Percentiles rank a stretch among this genome's conserved stretches.
phyloP scores from a whole-genome alignment of 805 yeast genomes.

The Wickerhamomyces bovis region DNA sequence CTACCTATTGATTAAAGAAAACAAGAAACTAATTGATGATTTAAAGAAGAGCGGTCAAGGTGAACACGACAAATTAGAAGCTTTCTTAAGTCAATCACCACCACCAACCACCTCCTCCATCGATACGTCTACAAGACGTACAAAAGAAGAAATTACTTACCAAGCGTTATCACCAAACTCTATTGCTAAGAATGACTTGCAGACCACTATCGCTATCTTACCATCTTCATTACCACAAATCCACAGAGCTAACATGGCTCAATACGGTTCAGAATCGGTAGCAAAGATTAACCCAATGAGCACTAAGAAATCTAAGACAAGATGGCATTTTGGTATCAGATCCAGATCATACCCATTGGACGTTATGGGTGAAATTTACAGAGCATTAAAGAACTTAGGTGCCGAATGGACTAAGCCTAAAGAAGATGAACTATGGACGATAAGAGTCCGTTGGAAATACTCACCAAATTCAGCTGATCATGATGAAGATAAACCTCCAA shows the following conservation, averaged over 20 bases:
- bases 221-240: constrained; percentile 94
- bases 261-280: constrained; percentile 43
- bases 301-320: constrained; percentile 81
- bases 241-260: constrained; percentile 88
- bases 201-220: constrained; percentile 82
- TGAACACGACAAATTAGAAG: constrained; percentile 45
- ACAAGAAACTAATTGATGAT: constrained; percentile 62
- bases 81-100: constrained; percentile 55
- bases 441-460: constrained; percentile 90
- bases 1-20: constrained; percentile 75
- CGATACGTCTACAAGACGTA: constrained; percentile 11
- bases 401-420: constrained; percentile 97
- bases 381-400: constrained; percentile 87
- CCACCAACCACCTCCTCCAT: constrained; percentile 35
- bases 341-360: constrained; percentile 94
- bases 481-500: constrained; percentile 14
- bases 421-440: constrained; percentile 94
- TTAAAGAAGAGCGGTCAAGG: constrained; percentile 38
- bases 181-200: constrained; percentile 25
- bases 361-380: constrained; percentile 97
- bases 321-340: constrained; percentile 98
- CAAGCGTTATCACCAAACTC: constrained; percentile 26
- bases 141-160: constrained; percentile 28
- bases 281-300: constrained; percentile 47
- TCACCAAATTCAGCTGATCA: constrained; percentile 31